Percentiles rank a stretch among this genome's conserved stretches.
These are phyloP conservation scores for Zygnema circumcarinatum DNA, from an alignment of 139 green algal species.

Conservation along the genomic window DNA sequence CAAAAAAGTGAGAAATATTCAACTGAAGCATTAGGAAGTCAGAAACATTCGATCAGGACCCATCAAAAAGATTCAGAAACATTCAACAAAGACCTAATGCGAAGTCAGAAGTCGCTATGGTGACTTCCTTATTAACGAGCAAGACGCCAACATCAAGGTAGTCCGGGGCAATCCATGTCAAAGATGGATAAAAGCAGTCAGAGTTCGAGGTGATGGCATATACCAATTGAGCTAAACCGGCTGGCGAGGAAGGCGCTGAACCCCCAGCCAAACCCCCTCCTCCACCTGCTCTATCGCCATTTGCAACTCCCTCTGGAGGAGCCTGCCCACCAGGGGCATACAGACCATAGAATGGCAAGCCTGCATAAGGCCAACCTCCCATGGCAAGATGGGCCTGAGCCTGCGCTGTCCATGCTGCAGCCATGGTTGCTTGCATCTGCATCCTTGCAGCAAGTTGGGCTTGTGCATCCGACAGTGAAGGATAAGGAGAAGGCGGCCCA, in stretches of 20 bases:
- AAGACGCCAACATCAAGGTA: no score
- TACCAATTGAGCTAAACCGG: background rate
- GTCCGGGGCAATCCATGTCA: background rate
- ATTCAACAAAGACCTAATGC: background rate
- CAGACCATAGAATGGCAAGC: background rate
- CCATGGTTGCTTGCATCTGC: constrained; percentile 16
- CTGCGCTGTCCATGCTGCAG: constrained; percentile 18
- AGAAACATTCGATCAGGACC: background rate
- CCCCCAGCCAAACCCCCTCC: background rate
- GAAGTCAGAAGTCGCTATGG: no score
- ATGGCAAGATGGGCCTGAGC: constrained; percentile 21
- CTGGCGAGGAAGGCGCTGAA: background rate
- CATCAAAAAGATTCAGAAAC: background rate
- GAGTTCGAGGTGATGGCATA: background rate
- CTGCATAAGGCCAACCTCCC: constrained; percentile 5
- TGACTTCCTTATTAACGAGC: no score
- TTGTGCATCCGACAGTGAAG: constrained; percentile 1
- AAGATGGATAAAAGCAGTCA: background rate
- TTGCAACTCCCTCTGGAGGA: background rate
- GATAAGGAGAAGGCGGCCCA: no score
- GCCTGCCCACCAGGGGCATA: background rate
- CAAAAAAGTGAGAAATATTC: background rate
- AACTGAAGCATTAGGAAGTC: background rate
- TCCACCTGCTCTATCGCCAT: background rate
- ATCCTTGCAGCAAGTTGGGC: background rate